Base-by-base conservation (phyloP, 768 basidiomycete species). In the Tricholoma sp. region DNA sequence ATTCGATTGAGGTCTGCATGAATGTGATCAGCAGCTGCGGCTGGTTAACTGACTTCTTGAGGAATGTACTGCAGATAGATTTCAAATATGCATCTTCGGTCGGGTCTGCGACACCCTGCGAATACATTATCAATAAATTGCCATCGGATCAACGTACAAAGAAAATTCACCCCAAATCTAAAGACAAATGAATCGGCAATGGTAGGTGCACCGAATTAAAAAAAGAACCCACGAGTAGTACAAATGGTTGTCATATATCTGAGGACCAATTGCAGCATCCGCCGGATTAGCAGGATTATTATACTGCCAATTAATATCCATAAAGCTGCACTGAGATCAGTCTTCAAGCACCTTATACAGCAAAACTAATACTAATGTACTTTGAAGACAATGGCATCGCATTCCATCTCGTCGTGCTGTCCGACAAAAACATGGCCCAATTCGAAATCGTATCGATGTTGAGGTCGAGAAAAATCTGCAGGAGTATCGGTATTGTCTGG, bases 221-320 rank as follows among this genome's bases (percentile, higher is more conserved):
- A 50, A 19, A 29, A 14, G 18, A 29, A 70, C 84, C 66, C 64
- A 87, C 83, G 75, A 81, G 64, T 89, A 90, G 67, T 91, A 92
- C 14, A 92, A 66, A 69, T 91, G 90, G 54, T 89, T 87, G 63
- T 92, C 90, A 61, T 91, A 92, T 22, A 72, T 73, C 62, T 88
- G 86, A 11, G 88, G 86, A 1, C 90, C 90, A 43, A 79, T 78
- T 4, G 79, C 77, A 22, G 85, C 88, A 51, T 83, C 75, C 6
- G 84, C 83, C 12, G 90, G 90, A 64, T 92, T 92, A 5, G 86
- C 11, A 16, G 83, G 86, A 68, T 82, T 77, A 63, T 85, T 78
- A 66, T 75, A 69, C 64, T 92, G 90, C 90, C 90, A 92, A 58
- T 81, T 83, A 49, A 88, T 64, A 61, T 92, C 88, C 88, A 91